These are phyloP conservation scores for Fraxinus ornus DNA, from an alignment of 305 asterid genomes.

Conservation along the genomic window DNA sequence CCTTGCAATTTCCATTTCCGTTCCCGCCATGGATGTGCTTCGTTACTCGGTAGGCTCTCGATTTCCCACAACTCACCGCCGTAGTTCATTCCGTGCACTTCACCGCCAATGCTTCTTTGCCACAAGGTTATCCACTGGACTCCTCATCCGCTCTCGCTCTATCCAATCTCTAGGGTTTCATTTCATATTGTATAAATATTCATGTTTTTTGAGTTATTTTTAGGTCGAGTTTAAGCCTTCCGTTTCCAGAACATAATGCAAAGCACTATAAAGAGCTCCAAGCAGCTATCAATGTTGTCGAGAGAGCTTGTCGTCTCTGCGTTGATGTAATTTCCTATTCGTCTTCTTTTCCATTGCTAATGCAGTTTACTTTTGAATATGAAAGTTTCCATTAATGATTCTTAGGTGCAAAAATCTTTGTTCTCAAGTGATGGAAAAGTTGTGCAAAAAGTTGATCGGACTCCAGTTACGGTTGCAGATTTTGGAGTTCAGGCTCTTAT, in stretches of 20 bases:
- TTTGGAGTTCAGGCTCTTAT: constrained; percentile 96
- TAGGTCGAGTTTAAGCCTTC: constrained; percentile 63
- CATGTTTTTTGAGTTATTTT: constrained; percentile 14
- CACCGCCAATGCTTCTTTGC: constrained; percentile 45
- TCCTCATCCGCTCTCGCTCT: constrained; percentile 9
- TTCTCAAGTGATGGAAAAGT: constrained; percentile 56
- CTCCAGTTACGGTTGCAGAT: constrained; percentile 95
- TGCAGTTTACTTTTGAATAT: constrained; percentile 1
- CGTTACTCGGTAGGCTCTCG: constrained; percentile 50
- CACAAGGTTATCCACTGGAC: constrained; percentile 45
- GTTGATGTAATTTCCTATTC: constrained; percentile 52
- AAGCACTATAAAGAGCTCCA: constrained; percentile 65
- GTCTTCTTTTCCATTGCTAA: not conserved
- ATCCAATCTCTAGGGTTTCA: constrained; percentile 31
- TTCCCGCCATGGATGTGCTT: constrained; percentile 75
- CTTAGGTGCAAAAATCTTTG: constrained; percentile 77
- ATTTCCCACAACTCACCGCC: constrained; percentile 36
- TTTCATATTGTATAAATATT: not conserved
- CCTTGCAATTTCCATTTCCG: not conserved
- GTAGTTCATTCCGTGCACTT: constrained; percentile 36
- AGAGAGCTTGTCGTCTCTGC: constrained; percentile 87
- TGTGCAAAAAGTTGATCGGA: constrained; percentile 68
- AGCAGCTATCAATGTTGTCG: constrained; percentile 78
- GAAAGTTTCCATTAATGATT: constrained; percentile 21
- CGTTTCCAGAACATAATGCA: constrained; percentile 56